These are phyloP conservation scores for Coemansia sp. DNA, from an alignment of 192 early-diverging fungal genomes.

Conservation along the genomic window DNA sequence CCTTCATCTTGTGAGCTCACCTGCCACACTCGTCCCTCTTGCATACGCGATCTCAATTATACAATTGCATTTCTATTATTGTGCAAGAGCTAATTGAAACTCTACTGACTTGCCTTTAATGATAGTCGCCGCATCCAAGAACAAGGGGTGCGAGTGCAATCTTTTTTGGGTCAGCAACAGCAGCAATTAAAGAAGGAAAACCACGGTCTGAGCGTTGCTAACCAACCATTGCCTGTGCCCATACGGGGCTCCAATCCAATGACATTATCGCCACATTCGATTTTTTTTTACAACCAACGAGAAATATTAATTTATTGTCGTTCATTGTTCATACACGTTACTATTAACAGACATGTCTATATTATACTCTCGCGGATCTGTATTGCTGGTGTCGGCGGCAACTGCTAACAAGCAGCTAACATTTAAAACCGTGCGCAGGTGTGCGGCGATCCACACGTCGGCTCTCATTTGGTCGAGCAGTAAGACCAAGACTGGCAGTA, in stretches of 20 bases:
- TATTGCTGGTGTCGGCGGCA: not conserved
- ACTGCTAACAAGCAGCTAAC: not conserved
- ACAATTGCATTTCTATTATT: not conserved
- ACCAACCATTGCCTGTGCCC: not conserved
- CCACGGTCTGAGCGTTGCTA: too few relatives aligned
- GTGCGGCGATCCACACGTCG: constrained; percentile 1
- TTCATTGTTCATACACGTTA: not conserved
- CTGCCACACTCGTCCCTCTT: not conserved
- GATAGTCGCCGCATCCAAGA: not conserved
- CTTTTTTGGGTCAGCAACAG: too few relatives aligned
- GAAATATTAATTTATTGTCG: not conserved
- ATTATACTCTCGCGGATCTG: not conserved
- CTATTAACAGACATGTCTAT: not conserved
- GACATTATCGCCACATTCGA: not conserved
- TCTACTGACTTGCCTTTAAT: not conserved
- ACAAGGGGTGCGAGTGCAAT: not conserved
- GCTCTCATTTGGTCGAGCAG: not conserved
- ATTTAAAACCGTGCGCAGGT: not conserved
- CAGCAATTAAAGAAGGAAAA: too few relatives aligned
- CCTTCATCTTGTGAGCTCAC: not conserved
- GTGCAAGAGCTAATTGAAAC: not conserved
- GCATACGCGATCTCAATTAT: not conserved
- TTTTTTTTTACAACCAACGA: not conserved
- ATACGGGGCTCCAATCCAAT: not conserved
- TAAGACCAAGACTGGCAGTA: not conserved